Evolutionary conservation across 306 rosid genomes (phyloP).

Genomic region (Begonia fuchsioides): DNA sequence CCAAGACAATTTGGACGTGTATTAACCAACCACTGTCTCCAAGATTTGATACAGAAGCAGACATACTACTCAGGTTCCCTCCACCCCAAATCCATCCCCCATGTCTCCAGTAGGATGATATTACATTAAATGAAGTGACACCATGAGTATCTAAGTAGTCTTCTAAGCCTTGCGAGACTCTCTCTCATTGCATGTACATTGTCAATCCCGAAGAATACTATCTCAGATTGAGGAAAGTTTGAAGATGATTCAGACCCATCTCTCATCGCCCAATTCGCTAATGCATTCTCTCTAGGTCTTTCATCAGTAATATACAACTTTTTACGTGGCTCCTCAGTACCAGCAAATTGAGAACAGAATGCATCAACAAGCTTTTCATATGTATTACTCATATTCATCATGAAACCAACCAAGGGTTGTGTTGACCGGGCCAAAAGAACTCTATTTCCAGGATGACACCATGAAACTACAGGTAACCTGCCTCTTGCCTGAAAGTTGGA

Average conservation of each 20-base stretch:
- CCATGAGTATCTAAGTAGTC: conserved; percentile 89
- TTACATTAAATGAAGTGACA: conserved; percentile 78
- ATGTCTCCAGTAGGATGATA: conserved; percentile 93
- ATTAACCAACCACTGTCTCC: conserved; percentile 95
- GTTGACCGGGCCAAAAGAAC: conserved; percentile 98
- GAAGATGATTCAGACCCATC: conserved; percentile 99
- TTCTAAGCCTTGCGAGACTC: too few relatives aligned
- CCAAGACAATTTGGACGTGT: conserved; percentile 78
- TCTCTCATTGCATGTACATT: conserved; percentile 95
- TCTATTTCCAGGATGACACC: conserved; percentile 86
- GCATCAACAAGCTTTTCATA: conserved; percentile 95
- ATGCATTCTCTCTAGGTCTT: too few relatives aligned
- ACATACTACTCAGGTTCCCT: too few relatives aligned
- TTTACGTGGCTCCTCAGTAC: conserved; percentile 35
- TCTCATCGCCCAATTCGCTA: too few relatives aligned
- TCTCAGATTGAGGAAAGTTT: conserved; percentile 86
- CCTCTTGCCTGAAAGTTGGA: conserved; percentile 73
- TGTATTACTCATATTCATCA: conserved; percentile 86
- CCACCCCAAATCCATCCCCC: too few relatives aligned
- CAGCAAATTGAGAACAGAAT: conserved; percentile 45
- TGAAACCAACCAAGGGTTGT: conserved; percentile 92
- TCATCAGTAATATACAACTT: conserved; percentile 94
- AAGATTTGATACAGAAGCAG: too few relatives aligned
- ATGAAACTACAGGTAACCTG: conserved; percentile 83
- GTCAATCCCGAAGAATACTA: conserved; percentile 92